Conservation (phyloP, 2,329 filamentous ascomycete species). For the Lanzia echinophila region DNA sequence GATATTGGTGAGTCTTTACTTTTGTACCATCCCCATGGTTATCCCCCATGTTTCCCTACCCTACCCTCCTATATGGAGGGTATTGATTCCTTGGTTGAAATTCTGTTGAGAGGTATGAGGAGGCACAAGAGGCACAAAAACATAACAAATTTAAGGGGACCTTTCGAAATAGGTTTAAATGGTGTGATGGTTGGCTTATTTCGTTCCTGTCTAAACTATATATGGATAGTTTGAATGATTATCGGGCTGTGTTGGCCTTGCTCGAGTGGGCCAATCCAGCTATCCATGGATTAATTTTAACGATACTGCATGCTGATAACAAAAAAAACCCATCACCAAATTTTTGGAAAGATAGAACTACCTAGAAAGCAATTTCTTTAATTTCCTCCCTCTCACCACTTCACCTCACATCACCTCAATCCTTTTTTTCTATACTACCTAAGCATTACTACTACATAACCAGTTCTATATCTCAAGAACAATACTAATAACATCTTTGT, state of each 20-base stretch:
- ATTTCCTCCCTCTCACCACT: no score
- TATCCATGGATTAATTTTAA: not conserved
- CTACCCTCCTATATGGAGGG: no score
- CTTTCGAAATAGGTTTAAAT: not conserved
- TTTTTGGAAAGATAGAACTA: no score
- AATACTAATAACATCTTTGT: constrained; percentile 8
- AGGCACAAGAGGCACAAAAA: not conserved
- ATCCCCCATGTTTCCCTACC: no score
- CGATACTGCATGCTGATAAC: not conserved
- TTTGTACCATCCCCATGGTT: no score
- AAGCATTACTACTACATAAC: not conserved
- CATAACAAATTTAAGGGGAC: not conserved
- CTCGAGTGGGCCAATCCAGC: not conserved
- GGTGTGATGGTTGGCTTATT: not conserved
- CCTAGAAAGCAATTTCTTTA: constrained; percentile 1
- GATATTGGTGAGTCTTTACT: no score
- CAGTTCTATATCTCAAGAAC: not conserved
- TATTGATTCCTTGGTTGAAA: not conserved
- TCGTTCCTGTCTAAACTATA: not conserved
- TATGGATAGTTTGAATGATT: constrained; percentile 4
- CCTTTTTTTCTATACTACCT: not conserved
- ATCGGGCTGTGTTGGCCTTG: constrained; percentile 1
- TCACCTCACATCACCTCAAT: no score
- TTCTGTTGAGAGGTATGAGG: not conserved
- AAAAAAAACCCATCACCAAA: not conserved